These are phyloP conservation scores for Apiospora sp. DNA, from an alignment of 2,329 filamentous ascomycete species.

Conservation along the genomic window DNA sequence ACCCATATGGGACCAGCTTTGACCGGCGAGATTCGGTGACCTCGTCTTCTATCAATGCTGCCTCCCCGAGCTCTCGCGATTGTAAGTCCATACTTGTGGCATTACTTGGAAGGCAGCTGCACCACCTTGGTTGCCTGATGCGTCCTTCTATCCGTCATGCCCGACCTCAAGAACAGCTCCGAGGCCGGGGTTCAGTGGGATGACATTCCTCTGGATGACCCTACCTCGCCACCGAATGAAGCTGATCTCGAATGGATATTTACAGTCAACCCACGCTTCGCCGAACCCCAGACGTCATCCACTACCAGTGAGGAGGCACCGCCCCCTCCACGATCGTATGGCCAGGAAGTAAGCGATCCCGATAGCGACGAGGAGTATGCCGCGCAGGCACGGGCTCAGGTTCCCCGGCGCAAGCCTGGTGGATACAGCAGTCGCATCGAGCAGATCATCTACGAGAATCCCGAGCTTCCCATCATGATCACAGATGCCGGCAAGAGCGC, in stretches of 20 bases:
- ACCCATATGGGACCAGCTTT: constrained; percentile 92
- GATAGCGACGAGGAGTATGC: constrained; percentile 59
- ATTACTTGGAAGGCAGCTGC: constrained; percentile 24
- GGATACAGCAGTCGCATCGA: constrained; percentile 96
- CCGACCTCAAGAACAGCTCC: not conserved
- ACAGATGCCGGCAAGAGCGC: constrained; percentile 94
- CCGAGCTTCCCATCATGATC: constrained; percentile 87
- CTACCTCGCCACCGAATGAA: constrained; percentile 38
- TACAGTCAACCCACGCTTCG: constrained; percentile 62
- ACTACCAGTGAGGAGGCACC: constrained; percentile 74
- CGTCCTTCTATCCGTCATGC: not conserved
- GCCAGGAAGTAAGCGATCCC: constrained; percentile 47
- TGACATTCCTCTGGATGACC: constrained; percentile 14
- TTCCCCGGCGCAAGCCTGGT: constrained; percentile 75
- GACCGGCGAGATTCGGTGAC: constrained; percentile 83
- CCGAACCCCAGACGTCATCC: constrained; percentile 75
- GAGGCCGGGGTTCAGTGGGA: not conserved
- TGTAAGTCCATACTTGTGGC: constrained; percentile 57
- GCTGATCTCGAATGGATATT: constrained; percentile 55
- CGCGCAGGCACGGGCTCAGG: constrained; percentile 49
- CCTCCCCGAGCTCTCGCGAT: constrained; percentile 65
- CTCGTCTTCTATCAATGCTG: constrained; percentile 71
- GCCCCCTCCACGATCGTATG: constrained; percentile 46
- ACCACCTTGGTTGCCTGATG: not conserved
- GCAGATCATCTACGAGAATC: constrained; percentile 96